Evolutionary conservation across 164 flowering plant species (phyloP), one percentile per base, ranked within the genome.

Genomic region (Hamamelis virginiana): DNA sequence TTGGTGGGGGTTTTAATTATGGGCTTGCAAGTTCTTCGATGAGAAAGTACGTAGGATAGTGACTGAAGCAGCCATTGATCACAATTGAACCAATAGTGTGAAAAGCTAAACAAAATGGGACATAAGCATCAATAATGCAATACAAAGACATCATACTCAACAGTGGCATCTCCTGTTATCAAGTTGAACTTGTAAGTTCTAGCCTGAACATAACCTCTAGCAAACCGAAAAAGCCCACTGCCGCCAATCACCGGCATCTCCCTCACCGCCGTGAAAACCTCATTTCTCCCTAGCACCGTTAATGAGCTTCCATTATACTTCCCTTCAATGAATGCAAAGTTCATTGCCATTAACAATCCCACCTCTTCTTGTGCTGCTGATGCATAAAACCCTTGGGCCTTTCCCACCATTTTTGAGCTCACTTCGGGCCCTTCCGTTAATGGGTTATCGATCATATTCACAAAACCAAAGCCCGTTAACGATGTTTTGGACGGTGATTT

Each of bases 231-330:
- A 23, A 69, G 46, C 9, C 86, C 85, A 33, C 69, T 81, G 4
- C 88, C 90, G 21, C 90, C 90, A 21, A 82, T 75, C 21, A 82
- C 57, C 0, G 88, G 80, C 82, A 84, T 75, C 59, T 84, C 87
- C 59, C 87, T 76, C 38, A 75, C 74, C 0, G 19, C 15, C 15
- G 69, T 22, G 5, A 59, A 1, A 0, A 78, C 67, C 1, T 18
- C 59, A 47, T 71, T 71, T 13, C 76, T 23, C 0, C 76, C 78
- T 21, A 71, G 65, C 44, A 80, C 16, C 10, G 71, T 76, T 0
- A 80, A 23, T 0, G 65, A 2, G 22, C 80, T 80, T 15, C 76
- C 77, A 66, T 80, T 77, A 33, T 65, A 77, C 59, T 59, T 65
- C 1, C 77, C 73, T 28, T 65, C 68, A 0, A 44, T 16, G 57